Percentiles rank a stretch among this genome's conserved stretches.
These are phyloP conservation scores for Lenzites betulinus DNA, from an alignment of 768 basidiomycete species.

Conservation along the genomic window DNA sequence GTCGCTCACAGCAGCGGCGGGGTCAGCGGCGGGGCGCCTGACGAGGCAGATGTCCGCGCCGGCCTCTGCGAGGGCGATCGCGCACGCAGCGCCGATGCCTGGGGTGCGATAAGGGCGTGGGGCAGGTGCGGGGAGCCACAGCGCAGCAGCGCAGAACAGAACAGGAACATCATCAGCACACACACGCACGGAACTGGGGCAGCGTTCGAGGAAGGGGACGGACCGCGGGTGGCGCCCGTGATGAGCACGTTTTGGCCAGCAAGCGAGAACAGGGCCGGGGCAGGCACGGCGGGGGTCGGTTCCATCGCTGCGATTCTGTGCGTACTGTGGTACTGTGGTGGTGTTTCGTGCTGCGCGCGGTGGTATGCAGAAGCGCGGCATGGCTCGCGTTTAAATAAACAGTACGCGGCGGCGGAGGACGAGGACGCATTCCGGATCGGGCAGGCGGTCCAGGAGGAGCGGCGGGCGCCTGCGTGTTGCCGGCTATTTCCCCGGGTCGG, in stretches of 20 bases:
- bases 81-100: conserved; percentile 60
- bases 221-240: conserved; percentile 80
- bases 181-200: background rate
- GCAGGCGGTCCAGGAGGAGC: conserved; percentile 6
- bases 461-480: conserved; percentile 17
- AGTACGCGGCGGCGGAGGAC: background rate
- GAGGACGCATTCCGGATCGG: conserved; percentile 12
- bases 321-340: too few species aligned
- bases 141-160: too few species aligned
- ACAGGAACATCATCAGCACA: too few species aligned
- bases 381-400: background rate
- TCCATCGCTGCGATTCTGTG: conserved; percentile 54
- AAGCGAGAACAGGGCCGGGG: conserved; percentile 68
- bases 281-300: conserved; percentile 49
- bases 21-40: conserved; percentile 40
- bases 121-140: background rate
- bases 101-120: conserved; percentile 12
- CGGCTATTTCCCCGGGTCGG: conserved; percentile 31
- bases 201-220: conserved; percentile 13
- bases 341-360: too few species aligned
- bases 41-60: conserved; percentile 53
- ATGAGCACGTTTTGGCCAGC: conserved; percentile 69
- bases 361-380: too few species aligned
- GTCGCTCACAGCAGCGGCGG: conserved; percentile 23
- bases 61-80: conserved; percentile 55